A percentile compares a stretch with the other conserved stretches of the same genome.
These are phyloP conservation scores for Fraxinus quadrangulata DNA, from an alignment of 257 asterid species.

Conservation along the genomic window DNA sequence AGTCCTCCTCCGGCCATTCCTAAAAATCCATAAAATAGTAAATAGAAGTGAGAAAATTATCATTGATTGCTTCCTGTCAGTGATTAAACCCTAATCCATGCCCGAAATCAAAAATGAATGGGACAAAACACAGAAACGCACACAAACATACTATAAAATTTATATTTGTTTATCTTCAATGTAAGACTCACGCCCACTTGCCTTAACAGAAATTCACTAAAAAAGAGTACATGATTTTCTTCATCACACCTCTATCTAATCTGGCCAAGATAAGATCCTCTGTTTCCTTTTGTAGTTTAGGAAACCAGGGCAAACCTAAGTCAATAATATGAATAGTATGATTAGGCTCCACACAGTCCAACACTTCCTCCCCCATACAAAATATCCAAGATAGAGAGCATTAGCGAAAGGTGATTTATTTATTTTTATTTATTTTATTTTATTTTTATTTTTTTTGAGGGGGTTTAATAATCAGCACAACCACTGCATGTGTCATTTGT, in stretches of 20 bases:
- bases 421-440: too few relatives aligned
- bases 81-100: not conserved
- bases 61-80: not conserved
- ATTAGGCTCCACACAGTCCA: not conserved
- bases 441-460: not conserved
- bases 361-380: not conserved
- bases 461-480: not conserved
- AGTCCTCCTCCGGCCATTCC: conserved; percentile 97
- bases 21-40: conserved; percentile 35
- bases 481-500: not conserved
- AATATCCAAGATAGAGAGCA: not conserved
- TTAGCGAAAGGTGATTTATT: not conserved
- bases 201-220: too few relatives aligned
- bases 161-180: too few relatives aligned
- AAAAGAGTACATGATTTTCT: too few relatives aligned
- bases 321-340: too few relatives aligned
- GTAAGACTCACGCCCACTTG: too few relatives aligned
- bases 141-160: not conserved
- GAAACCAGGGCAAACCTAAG: too few relatives aligned
- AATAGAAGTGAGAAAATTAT: conserved; percentile 16
- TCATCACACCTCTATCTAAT: too few relatives aligned
- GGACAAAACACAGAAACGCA: not conserved
- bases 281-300: too few relatives aligned
- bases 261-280: too few relatives aligned
- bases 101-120: not conserved